Base-by-base conservation (phyloP, 768 basidiomycete genomes). In the Mycena leptocephala region DNA sequence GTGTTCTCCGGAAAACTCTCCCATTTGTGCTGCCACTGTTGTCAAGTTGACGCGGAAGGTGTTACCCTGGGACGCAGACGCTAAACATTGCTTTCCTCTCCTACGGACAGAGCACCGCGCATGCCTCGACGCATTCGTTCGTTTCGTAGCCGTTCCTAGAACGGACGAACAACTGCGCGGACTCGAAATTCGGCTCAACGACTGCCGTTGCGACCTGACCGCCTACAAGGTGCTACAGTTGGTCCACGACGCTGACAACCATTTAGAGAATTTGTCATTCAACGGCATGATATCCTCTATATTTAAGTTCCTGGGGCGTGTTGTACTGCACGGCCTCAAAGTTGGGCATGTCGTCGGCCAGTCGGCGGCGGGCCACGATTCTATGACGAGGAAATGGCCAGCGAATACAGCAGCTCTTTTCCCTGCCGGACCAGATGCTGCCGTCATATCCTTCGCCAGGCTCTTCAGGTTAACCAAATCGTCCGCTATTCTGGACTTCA, bases 321-420 rank as follows among this genome's bases (percentile, higher is more conserved):
- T 74, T 0, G 35, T 39, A 8, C n/a, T 61, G 13, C 0, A 30
- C 20, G 41, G 35, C 32, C n/a, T 68, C 22, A 74, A 74, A 37
- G 28, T 61, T 32, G 72, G 72, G 1, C 48, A 68, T 26, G 26
- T 67, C 16, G 18, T 26, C 30, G 64, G 22, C 39, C 5, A 26
- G 1, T 10, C 48, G 4, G n/a, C 33, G 14, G 6, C 35, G 5
- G 63, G 22, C 14, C 5, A 5, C 63, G 22, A 14, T 13, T 30
- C 14, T 13, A n/a, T n/a, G n/a, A 32, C 43, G 22, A 30, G 16
- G 39, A 70, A 72, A 26, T 74, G 72, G 72, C 72, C 72, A 0
- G 5, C 72, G 2, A 74, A 16, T 53, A 53, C 53, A 5, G 59
- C 72, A 2, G 66, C 66, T 20, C 32, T 74, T 1, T 74, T 68